Base-by-base conservation (phyloP, 495 filamentous ascomycete species). In the Penicillium coffeae region DNA sequence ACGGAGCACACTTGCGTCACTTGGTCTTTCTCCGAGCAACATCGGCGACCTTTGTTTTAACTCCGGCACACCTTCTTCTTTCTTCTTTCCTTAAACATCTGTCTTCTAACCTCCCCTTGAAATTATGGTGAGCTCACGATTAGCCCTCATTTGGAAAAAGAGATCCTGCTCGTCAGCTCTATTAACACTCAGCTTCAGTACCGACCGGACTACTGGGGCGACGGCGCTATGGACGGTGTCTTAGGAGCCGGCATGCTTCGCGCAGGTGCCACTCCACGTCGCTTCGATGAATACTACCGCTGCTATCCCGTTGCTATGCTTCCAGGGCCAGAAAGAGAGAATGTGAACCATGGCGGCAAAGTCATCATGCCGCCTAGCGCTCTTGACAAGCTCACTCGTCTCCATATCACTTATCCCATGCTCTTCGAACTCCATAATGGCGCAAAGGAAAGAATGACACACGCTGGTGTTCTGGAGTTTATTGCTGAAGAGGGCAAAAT, bases 401-500 rank as follows among this genome's bases (percentile, higher is more conserved):
- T 98, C n/a, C 93, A 97, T 67, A 94, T 98, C 51, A 90, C 93
- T 52, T 98, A 96, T 72, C 93, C 93, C 0, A 94, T 98, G 79
- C 79, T 97, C 48, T 92, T 98, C 64, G 90, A 97, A 79, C 76
- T 98, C 22, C 83, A 85, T 47, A 97, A 97, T 65, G 90, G 91
- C 3, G 79, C 83, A 15, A 85, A 83, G 61, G 83, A 83, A 13
- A 84, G 74, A 54, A 81, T 83, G 63, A 89, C 90, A 18, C 94
- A 98, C 70, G 90, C 88, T 6, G 93, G 93, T 71, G 94, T 97
- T 39, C 68, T 98, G 51, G 93, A 98, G 63, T 98, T 98, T 62
- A 90, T 96, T 47, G 93, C 93, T 8, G 93, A 97, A 64, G 93
- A 98, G 66, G 93, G 93, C 21, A 87, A 93, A 62, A 89, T 94